phyloP scores from a whole-genome alignment of 768 basidiomycete genomes.

The Sporobolomyces roseus region DNA sequence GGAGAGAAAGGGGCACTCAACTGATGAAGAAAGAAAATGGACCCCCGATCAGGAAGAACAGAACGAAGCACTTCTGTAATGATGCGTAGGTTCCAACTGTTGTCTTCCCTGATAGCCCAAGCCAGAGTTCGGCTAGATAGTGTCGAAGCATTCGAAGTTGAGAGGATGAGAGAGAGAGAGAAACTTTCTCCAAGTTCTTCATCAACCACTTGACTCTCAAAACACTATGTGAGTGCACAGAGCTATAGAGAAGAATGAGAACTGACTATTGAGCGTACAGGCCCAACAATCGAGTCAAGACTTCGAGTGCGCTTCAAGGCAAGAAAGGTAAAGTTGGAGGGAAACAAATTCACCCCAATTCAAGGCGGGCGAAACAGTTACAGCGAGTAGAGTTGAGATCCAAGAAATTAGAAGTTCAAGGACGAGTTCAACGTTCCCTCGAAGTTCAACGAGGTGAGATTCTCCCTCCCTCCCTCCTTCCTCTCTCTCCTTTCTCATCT shows the following conservation, averaged over 20 bases:
- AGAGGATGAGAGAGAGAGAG: background rate
- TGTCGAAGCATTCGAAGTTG: background rate
- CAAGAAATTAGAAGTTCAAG: conserved; percentile 32
- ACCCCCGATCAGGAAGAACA: conserved; percentile 4
- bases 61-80: conserved; percentile 15
- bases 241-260: too few species aligned
- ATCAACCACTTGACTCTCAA: background rate
- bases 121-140: background rate
- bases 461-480: too few species aligned
- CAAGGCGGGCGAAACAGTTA: conserved; percentile 41
- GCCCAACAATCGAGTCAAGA: conserved; percentile 41
- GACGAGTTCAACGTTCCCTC: conserved; percentile 11
- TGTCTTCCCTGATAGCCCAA: background rate
- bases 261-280: background rate
- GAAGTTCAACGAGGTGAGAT: conserved; percentile 26
- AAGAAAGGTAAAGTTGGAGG: conserved; percentile 25
- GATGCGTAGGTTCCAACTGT: conserved; percentile 9
- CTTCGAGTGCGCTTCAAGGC: conserved; percentile 33
- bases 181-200: background rate
- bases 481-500: background rate
- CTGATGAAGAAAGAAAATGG: conserved; percentile 16
- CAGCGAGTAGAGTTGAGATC: conserved; percentile 38
- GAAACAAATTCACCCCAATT: conserved; percentile 39
- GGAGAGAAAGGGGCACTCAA: background rate
- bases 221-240: background rate